Evolutionary conservation across 2,329 filamentous ascomycete genomes (phyloP).

Genomic region (Hypoxylon sp.): DNA sequence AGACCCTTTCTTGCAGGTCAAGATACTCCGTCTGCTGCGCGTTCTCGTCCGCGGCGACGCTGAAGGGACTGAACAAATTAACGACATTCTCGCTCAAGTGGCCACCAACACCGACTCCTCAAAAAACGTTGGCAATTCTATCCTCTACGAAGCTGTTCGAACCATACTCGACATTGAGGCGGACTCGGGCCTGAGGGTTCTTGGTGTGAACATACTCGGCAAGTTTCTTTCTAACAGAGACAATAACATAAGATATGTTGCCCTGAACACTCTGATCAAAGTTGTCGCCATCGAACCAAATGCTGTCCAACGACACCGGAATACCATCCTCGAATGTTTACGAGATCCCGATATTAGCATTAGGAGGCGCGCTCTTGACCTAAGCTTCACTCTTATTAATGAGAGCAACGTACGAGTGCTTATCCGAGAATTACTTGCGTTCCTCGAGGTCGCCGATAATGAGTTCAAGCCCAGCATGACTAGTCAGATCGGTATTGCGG

Average conservation of each 20-base stretch:
- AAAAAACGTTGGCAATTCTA: conserved; percentile 98
- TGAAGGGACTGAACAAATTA: conserved; percentile 94
- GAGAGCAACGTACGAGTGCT: conserved; percentile 94
- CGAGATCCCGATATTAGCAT: conserved; percentile 99
- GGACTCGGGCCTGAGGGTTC: conserved; percentile 90
- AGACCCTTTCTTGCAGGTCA: conserved; percentile 97
- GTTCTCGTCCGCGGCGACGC: conserved; percentile 88
- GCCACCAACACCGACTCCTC: conserved; percentile 98
- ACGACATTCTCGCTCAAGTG: conserved; percentile 96
- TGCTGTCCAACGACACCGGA: conserved; percentile 94
- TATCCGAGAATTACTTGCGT: conserved; percentile 91
- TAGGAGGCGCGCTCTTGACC: conserved; percentile 90
- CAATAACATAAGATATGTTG: conserved; percentile 99
- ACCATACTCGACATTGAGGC: conserved; percentile 99
- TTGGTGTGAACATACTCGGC: conserved; percentile 97
- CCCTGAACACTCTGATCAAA: conserved; percentile 96
- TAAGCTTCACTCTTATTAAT: conserved; percentile 98
- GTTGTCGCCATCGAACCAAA: conserved; percentile 98
- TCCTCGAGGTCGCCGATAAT: conserved; percentile 96
- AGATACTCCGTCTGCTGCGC: conserved; percentile 87
- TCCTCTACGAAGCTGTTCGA: conserved; percentile 95
- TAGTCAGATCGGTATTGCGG: conserved; percentile 95
- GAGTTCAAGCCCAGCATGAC: conserved; percentile 99
- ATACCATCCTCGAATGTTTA: conserved; percentile 96
- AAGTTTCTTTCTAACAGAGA: conserved; percentile 99